Evolutionary conservation across 1,284 basidiomycete genomes (phyloP).

Genomic region (Cerrena zonata): DNA sequence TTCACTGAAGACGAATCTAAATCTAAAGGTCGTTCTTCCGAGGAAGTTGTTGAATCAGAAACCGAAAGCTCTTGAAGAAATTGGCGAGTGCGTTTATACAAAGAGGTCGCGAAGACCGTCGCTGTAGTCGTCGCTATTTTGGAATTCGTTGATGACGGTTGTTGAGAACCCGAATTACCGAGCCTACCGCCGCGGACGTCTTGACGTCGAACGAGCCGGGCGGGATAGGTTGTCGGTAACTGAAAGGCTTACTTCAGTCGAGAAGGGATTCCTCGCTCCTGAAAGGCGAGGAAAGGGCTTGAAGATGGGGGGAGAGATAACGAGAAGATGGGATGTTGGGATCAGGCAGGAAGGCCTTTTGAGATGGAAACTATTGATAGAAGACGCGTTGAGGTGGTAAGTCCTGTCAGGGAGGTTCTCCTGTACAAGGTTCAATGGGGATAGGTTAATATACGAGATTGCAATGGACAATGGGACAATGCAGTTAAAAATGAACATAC

Average conservation of each 20-base stretch:
- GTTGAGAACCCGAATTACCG: slow-evolving; percentile 48
- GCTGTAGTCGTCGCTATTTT: background rate
- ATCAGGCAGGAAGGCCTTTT: slow-evolving; percentile 7
- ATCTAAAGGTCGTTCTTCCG: background rate
- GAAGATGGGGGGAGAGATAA: slow-evolving; percentile 29
- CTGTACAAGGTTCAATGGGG: slow-evolving; percentile 39
- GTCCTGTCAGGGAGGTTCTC: slow-evolving; percentile 74
- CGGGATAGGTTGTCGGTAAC: slow-evolving; percentile 58
- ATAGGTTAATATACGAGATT: too few species aligned
- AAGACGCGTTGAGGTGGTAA: slow-evolving; percentile 16
- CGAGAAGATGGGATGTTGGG: slow-evolving; percentile 16
- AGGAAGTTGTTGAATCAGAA: too few species aligned
- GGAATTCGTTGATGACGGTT: background rate
- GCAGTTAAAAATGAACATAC: slow-evolving; percentile 32
- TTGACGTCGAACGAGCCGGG: slow-evolving; percentile 54
- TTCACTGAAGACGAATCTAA: background rate
- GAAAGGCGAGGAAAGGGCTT: slow-evolving; percentile 59
- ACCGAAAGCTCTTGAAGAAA: too few species aligned
- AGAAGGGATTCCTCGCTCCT: slow-evolving; percentile 60
- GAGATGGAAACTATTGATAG: too few species aligned
- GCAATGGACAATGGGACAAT: slow-evolving; percentile 7
- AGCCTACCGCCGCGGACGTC: slow-evolving; percentile 68
- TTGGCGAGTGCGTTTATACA: too few species aligned
- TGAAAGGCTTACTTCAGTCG: slow-evolving; percentile 48
- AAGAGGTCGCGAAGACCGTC: background rate